These are phyloP conservation scores for Neonectria ditissima DNA, from an alignment of 2,329 filamentous ascomycete genomes.

Conservation along the genomic window DNA sequence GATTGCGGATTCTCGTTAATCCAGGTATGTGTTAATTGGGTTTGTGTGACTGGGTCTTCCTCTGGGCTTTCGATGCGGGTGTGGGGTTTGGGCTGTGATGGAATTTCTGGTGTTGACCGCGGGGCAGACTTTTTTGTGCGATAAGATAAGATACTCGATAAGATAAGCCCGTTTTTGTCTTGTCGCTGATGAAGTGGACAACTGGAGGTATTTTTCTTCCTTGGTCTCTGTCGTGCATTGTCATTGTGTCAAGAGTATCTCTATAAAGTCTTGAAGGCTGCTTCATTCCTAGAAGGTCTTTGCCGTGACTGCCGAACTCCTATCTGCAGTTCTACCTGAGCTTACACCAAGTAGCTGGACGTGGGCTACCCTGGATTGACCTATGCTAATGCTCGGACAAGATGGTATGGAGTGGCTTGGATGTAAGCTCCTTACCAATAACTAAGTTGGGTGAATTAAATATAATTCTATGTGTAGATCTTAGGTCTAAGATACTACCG, in stretches of 20 bases:
- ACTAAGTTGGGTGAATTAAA: too few species aligned
- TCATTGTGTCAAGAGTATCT: too few species aligned
- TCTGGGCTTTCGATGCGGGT: not conserved
- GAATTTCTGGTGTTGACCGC: conserved; percentile 17
- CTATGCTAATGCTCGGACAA: too few species aligned
- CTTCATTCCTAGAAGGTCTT: too few species aligned
- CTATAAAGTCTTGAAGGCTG: too few species aligned
- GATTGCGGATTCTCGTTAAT: not conserved
- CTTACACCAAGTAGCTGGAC: not conserved
- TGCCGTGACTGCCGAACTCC: not conserved
- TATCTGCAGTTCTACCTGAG: not conserved
- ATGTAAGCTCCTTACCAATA: too few species aligned
- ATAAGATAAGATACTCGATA: conserved; percentile 17
- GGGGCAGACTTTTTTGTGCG: conserved; percentile 13
- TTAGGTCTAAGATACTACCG: too few species aligned
- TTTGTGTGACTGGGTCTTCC: conserved; percentile 6
- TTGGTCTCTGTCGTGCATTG: too few species aligned
- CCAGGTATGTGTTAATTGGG: not conserved
- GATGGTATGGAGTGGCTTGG: too few species aligned
- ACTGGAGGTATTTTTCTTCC: too few species aligned
- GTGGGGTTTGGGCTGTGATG: conserved; percentile 7
- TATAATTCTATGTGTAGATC: too few species aligned
- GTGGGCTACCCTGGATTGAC: not conserved
- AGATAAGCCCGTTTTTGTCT: not conserved
- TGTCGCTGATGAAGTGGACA: too few species aligned